Conservation (phyloP, 371 early-diverging fungal genomes). For the Mortierella sp. region DNA sequence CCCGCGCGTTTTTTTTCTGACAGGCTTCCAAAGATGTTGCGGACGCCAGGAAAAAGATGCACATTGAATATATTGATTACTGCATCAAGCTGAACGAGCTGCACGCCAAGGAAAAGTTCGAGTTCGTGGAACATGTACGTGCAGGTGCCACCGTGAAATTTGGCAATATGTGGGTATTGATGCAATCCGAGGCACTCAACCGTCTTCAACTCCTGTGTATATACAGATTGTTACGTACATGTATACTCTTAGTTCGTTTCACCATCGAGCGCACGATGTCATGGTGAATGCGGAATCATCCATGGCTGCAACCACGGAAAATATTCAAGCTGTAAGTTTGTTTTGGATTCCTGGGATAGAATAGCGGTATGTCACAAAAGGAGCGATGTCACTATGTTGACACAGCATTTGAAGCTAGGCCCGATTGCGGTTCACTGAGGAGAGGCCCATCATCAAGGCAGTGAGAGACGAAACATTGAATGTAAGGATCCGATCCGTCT, state of each 20-base stretch:
- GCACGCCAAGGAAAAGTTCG: conserved; percentile 74
- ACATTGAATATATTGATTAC: conserved; percentile 74
- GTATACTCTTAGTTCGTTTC: conserved; percentile 54
- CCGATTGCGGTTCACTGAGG: conserved; percentile 43
- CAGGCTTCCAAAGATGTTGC: conserved; percentile 71
- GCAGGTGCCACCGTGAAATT: background rate
- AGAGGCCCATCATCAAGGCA: conserved; percentile 47
- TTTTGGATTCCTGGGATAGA: too few relatives aligned
- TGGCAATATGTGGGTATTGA: too few relatives aligned
- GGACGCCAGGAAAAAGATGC: conserved; percentile 68
- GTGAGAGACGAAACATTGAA: conserved; percentile 43
- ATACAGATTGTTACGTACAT: conserved; percentile 50
- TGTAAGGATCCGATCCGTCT: conserved; percentile 15
- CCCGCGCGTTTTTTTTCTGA: background rate
- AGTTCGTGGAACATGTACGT: conserved; percentile 79
- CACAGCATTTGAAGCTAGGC: conserved; percentile 17
- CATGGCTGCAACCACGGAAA: conserved; percentile 46
- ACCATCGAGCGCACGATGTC: conserved; percentile 48
- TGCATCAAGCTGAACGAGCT: conserved; percentile 72
- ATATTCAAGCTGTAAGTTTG: conserved; percentile 39
- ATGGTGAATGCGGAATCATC: conserved; percentile 39
- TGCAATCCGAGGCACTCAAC: too few relatives aligned
- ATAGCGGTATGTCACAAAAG: too few relatives aligned
- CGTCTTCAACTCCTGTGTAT: too few relatives aligned
- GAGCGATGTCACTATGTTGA: too few relatives aligned